These are phyloP conservation scores for Crataegus laevigata DNA, from an alignment of 306 rosid species.

Conservation along the genomic window DNA sequence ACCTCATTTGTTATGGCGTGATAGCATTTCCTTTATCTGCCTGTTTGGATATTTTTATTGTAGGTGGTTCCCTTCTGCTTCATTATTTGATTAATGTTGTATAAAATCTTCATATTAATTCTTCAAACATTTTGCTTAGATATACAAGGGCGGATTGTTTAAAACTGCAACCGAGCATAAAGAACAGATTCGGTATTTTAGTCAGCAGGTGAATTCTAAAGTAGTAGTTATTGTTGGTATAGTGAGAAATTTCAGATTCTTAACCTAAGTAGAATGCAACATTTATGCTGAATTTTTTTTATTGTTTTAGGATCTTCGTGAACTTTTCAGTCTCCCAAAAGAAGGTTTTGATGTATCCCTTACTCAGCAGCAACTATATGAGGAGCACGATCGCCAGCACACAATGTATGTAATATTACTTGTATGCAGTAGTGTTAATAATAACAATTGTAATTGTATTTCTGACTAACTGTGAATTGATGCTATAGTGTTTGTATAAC, in stretches of 20 bases:
- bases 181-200: constrained; percentile 85
- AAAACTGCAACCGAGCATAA: constrained; percentile 91
- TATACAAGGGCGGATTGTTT: constrained; percentile 42
- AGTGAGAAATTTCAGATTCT: no score
- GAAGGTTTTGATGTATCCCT: constrained; percentile 92
- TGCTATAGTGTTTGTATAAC: not conserved
- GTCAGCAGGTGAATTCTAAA: constrained; percentile 68
- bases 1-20: no score
- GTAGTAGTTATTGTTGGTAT: not conserved
- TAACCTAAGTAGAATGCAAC: no score
- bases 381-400: constrained; percentile 66
- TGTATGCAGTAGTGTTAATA: no score
- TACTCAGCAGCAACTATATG: constrained; percentile 77
- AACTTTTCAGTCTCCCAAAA: constrained; percentile 81
- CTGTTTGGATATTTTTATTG: no score
- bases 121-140: no score
- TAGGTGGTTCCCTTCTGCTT: no score
- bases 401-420: constrained; percentile 38
- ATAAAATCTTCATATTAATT: no score
- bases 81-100: no score
- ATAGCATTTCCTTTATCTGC: no score
- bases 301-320: constrained; percentile 70
- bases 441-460: no score
- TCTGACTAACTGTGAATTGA: not conserved
- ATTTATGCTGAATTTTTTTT: not conserved